Percentiles rank a stretch among this genome's conserved stretches.
Evolutionary conservation across 768 basidiomycete genomes (phyloP).

Genomic region (Hygrocybe punicea): DNA sequence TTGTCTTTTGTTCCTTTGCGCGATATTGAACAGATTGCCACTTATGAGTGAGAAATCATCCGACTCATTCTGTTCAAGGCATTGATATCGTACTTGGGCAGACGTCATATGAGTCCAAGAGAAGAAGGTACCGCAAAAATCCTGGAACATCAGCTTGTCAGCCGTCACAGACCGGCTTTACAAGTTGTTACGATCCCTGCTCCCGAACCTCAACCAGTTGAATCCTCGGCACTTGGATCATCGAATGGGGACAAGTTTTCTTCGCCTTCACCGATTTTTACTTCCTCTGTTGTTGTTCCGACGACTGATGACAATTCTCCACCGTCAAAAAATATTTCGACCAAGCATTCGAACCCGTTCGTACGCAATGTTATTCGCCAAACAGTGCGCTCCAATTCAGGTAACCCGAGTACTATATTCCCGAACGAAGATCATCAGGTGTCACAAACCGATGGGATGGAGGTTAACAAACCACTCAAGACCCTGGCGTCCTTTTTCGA

Average conservation of each 20-base stretch:
- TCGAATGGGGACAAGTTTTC: no score
- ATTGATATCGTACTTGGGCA: neutral
- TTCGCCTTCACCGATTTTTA: no score
- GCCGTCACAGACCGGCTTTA: no score
- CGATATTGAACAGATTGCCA: conserved; percentile 19
- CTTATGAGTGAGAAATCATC: neutral
- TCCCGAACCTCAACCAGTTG: no score
- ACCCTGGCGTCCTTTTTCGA: conserved; percentile 37
- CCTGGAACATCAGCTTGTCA: neutral
- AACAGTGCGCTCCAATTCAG: neutral
- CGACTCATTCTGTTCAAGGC: neutral
- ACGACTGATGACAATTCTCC: no score
- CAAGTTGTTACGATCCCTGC: no score
- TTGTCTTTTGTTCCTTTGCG: conserved; percentile 30
- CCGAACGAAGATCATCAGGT: neutral
- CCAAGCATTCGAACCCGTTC: no score
- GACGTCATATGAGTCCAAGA: neutral
- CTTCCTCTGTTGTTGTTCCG: no score
- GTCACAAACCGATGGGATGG: neutral
- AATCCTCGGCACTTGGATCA: no score
- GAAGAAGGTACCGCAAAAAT: neutral
- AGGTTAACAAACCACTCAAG: conserved; percentile 23
- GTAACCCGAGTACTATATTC: neutral
- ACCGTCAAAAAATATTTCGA: no score
- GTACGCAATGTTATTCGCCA: neutral